Percentiles rank a stretch among this genome's conserved stretches.
Evolutionary conservation across 1,284 basidiomycete species (phyloP).

Genomic region (Cutaneotrichosporon cutaneum): DNA sequence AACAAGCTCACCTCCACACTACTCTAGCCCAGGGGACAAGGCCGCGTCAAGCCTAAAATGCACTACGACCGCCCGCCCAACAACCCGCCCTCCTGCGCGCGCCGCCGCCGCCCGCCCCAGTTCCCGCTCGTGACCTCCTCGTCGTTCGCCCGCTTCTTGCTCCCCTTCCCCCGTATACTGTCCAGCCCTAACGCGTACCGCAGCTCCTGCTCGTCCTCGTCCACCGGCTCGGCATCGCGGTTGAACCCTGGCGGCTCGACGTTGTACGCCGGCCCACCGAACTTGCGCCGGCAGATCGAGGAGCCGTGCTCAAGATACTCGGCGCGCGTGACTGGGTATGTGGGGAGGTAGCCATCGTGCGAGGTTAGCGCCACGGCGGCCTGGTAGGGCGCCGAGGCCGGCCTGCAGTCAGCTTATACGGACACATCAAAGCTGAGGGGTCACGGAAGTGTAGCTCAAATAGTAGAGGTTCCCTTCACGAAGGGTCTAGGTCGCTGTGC

Average conservation of each 20-base stretch:
- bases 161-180: slow-evolving; percentile 32
- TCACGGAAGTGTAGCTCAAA: too few relatives aligned
- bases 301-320: slow-evolving; percentile 81
- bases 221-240: slow-evolving; percentile 26
- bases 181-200: slow-evolving; percentile 45
- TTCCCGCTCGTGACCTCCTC: slow-evolving; percentile 49
- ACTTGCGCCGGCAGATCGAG: slow-evolving; percentile 60
- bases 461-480: background rate
- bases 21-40: too few relatives aligned
- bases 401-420: slow-evolving; percentile 54
- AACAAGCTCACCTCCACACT: too few relatives aligned
- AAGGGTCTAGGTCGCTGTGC: background rate
- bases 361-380: slow-evolving; percentile 64
- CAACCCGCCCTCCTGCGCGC: slow-evolving; percentile 25
- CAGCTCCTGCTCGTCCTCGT: slow-evolving; percentile 47
- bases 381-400: slow-evolving; percentile 70
- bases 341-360: slow-evolving; percentile 58
- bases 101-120: slow-evolving; percentile 46
- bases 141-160: slow-evolving; percentile 34
- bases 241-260: slow-evolving; percentile 42
- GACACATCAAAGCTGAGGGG: background rate
- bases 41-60: too few relatives aligned
- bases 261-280: slow-evolving; percentile 45
- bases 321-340: slow-evolving; percentile 64
- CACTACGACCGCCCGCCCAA: slow-evolving; percentile 4